Percentiles rank a stretch among this genome's conserved stretches.
These are phyloP conservation scores for Aspergillus sp. DNA, from an alignment of 2,329 filamentous ascomycete species.

Conservation along the genomic window DNA sequence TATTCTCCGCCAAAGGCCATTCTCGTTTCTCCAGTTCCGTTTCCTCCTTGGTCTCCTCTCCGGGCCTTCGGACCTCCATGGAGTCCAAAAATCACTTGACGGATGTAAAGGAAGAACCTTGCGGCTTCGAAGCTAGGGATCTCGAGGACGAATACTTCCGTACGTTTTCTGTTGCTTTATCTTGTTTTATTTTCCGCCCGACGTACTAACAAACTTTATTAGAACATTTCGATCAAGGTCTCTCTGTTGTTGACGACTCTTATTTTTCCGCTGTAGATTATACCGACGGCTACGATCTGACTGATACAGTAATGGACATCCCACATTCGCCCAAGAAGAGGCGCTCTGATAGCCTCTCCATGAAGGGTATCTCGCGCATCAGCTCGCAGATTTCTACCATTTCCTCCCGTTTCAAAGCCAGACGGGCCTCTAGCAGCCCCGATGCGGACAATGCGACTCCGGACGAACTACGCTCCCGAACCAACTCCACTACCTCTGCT, in stretches of 20 bases:
- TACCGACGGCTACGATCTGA: slow-evolving; percentile 43
- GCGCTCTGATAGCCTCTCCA: slow-evolving; percentile 44
- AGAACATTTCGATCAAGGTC: slow-evolving; percentile 34
- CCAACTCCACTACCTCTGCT: slow-evolving; percentile 38
- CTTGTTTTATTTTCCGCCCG: no score
- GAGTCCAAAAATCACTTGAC: slow-evolving; percentile 65
- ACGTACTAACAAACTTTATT: slow-evolving; percentile 6
- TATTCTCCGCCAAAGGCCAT: slow-evolving; percentile 35
- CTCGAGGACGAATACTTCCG: slow-evolving; percentile 64
- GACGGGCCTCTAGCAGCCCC: slow-evolving; percentile 30
- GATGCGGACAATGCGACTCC: slow-evolving; percentile 23
- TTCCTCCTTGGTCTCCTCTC: slow-evolving; percentile 67
- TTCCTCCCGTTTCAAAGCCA: slow-evolving; percentile 46
- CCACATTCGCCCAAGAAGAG: slow-evolving; percentile 52
- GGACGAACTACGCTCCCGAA: slow-evolving; percentile 34
- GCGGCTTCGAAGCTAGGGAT: slow-evolving; percentile 57
- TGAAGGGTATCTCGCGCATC: slow-evolving; percentile 60
- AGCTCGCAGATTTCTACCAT: slow-evolving; percentile 66
- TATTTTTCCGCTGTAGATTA: slow-evolving; percentile 24
- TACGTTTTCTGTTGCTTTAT: slow-evolving; percentile 45
- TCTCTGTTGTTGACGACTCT: slow-evolving; percentile 24
- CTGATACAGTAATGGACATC: slow-evolving; percentile 59
- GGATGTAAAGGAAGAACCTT: slow-evolving; percentile 78
- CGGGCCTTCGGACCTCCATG: slow-evolving; percentile 44
- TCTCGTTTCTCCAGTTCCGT: slow-evolving; percentile 58